Evolutionary conservation across 78 protist genomes (phyloP), one percentile per base, ranked within the genome.

Genomic region (Dictyostelium brefeldianum): DNA sequence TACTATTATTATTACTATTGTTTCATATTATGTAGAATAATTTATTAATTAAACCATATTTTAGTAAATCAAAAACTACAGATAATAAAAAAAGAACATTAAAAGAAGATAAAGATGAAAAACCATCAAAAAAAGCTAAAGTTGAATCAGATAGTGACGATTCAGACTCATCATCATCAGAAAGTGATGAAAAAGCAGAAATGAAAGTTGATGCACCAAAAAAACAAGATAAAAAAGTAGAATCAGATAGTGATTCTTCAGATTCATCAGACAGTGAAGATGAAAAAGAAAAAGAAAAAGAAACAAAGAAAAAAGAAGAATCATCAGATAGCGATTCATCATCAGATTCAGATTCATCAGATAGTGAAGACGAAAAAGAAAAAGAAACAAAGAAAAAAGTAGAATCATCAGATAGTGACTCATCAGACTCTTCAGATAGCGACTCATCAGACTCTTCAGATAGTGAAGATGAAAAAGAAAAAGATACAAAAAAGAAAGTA

Each of bases 41-140:
- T 51, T 51, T 14, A 27, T 15, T 41, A 46, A 71, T 51, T 14
- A 51, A 51, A 51, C 4, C 15, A 51, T 51, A 51, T 27, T 36
- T 9, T 41, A 43, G 79, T 11, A 46, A 73, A 73, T 20, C 31
- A 46, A 73, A 73, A 46, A 36, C 43, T 3, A 36, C 43, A 36
- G 31, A 73, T n/a, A 73, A 46, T n/a, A 73, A 73, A 46, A 73
- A 73, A n/a, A 73, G 51, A 51, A 12, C 50, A 25, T 75, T 51
- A 9, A 81, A 83, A 7, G 90, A 83, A 25, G 59, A 83, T 1
- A 80, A 82, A 12, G 80, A 83, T 22, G 80, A 83, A 70, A 65
- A 27, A 12, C 36, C 75, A 67, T 17, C 25, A 31, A 67, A 67
- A 17, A 67, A 67, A 67, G n/a, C 5, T 1, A 79, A 57, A 56